phyloP scores from a whole-genome alignment of 441 rosid genomes.

The Pelargonium cotyledonis region DNA sequence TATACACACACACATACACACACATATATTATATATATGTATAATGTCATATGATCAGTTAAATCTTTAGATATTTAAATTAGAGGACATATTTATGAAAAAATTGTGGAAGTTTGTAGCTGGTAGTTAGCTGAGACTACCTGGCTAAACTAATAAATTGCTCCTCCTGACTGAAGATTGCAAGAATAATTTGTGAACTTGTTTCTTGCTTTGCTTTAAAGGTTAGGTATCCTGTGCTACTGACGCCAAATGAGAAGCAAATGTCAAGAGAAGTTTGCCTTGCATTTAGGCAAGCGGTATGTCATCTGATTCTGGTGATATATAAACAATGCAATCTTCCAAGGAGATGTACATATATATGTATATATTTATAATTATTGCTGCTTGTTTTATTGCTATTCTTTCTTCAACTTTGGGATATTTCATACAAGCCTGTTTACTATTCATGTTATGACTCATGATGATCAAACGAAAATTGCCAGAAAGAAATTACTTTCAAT shows the following conservation, averaged over 20 bases:
- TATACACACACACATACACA: not conserved
- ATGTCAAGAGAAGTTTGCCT: conserved; percentile 98
- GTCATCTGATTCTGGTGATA: conserved; percentile 19
- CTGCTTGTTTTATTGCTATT: no score
- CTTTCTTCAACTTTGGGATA: no score
- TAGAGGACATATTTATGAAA: not conserved
- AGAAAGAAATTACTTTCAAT: not conserved
- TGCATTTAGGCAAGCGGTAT: conserved; percentile 95
- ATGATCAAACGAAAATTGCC: not conserved
- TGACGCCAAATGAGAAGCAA: conserved; percentile 97
- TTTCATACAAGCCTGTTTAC: no score
- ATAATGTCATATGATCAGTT: not conserved
- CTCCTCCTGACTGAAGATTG: not conserved
- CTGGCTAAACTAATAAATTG: conserved; percentile 6
- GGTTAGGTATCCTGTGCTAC: conserved; percentile 98
- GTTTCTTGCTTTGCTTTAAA: conserved; percentile 31
- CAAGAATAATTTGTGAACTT: conserved; percentile 6
- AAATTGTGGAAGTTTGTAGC: not conserved
- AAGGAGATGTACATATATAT: no score
- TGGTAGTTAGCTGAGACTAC: conserved; percentile 2
- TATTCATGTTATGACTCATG: not conserved
- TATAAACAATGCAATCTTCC: no score
- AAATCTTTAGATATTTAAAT: not conserved
- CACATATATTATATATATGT: not conserved
- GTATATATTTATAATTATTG: no score